phyloP scores from a whole-genome alignment of 768 basidiomycete genomes.

The Kockovaella imperatae region DNA sequence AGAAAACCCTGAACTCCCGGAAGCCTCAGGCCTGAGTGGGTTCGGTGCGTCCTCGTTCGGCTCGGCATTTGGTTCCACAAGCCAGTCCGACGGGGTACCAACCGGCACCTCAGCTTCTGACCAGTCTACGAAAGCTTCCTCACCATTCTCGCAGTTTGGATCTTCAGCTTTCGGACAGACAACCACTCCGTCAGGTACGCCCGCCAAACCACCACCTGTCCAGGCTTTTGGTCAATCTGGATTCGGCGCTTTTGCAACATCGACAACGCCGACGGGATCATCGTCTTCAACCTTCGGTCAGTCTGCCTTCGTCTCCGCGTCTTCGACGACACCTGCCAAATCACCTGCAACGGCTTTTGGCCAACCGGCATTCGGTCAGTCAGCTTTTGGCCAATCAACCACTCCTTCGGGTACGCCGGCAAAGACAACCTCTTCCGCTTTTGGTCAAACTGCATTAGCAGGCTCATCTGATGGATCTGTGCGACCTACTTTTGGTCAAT shows the following conservation, averaged over 20 bases:
- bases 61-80: constrained; percentile 5
- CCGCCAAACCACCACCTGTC: constrained; percentile 6
- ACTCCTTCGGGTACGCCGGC: constrained; percentile 1
- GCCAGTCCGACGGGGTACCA: too few species aligned
- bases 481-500: not conserved
- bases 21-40: constrained; percentile 20
- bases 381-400: not conserved
- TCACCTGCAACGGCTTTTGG: not conserved
- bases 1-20: constrained; percentile 32
- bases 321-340: not conserved
- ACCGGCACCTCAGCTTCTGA: too few species aligned
- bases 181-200: not conserved
- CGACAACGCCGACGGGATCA: constrained; percentile 1
- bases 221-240: constrained; percentile 9
- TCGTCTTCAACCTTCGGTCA: constrained; percentile 6
- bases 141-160: too few species aligned
- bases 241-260: not conserved
- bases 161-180: constrained; percentile 24
- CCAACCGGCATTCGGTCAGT: not conserved
- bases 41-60: constrained; percentile 12
- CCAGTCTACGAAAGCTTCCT: too few species aligned
- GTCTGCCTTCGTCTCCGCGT: constrained; percentile 47
- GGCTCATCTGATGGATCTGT: too few species aligned
- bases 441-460: constrained; percentile 11
- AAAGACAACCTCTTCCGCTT: not conserved